Conservation (phyloP, 106 monocot genomes). For the Dendrobium huoshanense region DNA sequence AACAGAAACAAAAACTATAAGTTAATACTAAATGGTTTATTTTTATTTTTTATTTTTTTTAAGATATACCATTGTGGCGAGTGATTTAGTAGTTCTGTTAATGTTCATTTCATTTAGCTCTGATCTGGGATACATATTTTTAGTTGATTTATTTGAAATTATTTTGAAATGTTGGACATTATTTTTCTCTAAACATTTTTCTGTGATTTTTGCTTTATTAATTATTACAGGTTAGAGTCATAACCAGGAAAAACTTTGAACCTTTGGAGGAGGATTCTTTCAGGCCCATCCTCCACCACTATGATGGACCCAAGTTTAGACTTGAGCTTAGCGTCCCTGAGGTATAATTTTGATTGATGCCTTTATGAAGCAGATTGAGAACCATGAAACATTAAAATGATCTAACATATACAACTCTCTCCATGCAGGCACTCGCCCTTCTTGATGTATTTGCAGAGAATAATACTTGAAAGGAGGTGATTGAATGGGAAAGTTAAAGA, state of each 20-base stretch:
- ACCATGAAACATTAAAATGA: background rate
- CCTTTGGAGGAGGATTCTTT: constrained; percentile 87
- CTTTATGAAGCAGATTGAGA: too few relatives aligned
- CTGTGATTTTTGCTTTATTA: background rate
- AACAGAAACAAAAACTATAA: too few relatives aligned
- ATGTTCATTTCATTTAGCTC: too few relatives aligned
- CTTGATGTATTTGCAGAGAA: constrained; percentile 5
- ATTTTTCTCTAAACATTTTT: too few relatives aligned
- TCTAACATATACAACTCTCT: background rate
- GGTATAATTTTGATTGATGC: constrained; percentile 25
- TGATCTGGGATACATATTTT: too few relatives aligned
- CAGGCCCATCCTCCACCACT: constrained; percentile 90
- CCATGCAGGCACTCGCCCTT: constrained; percentile 4
- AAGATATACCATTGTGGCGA: too few relatives aligned
- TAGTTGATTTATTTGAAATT: too few relatives aligned
- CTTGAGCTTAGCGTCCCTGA: constrained; percentile 91
- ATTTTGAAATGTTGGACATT: too few relatives aligned
- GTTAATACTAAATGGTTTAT: too few relatives aligned
- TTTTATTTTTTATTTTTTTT: too few relatives aligned
- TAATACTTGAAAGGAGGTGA: background rate
- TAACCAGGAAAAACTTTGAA: constrained; percentile 68
- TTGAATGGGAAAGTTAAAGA: too few relatives aligned
- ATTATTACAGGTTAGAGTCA: constrained; percentile 59
- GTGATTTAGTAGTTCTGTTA: too few relatives aligned
- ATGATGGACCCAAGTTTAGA: constrained; percentile 93